Evolutionary conservation across 345 rosid species (phyloP).

Genomic region (Conringia planisiliqua): DNA sequence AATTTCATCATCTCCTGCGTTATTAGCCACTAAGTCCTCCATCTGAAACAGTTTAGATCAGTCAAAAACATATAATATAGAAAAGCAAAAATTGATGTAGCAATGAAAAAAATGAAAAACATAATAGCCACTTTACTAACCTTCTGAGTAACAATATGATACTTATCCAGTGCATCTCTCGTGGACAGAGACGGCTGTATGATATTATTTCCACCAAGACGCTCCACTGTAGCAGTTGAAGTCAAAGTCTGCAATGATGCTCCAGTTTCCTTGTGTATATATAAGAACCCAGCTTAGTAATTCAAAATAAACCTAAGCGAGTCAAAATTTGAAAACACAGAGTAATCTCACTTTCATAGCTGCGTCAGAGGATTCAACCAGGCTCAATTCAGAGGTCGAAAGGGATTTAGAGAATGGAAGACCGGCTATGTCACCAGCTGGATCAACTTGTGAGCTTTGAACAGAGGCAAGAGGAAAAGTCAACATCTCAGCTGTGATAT

Average conservation of each 20-base stretch:
- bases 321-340: not conserved
- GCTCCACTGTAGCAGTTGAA: constrained; percentile 55
- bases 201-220: constrained; percentile 51
- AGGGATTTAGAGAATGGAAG: constrained; percentile 47
- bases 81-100: not conserved
- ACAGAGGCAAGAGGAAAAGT: constrained; percentile 38
- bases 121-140: constrained; percentile 31
- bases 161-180: constrained; percentile 92
- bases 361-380: constrained; percentile 45
- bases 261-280: constrained; percentile 43
- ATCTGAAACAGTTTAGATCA: constrained; percentile 48
- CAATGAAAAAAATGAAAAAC: not conserved
- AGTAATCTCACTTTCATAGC: constrained; percentile 46
- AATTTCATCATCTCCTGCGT: constrained; percentile 72
- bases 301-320: not conserved
- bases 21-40: constrained; percentile 69
- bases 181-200: constrained; percentile 72
- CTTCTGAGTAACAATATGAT: constrained; percentile 80
- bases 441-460: constrained; percentile 49
- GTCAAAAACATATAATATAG: constrained; percentile 20
- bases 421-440: constrained; percentile 45
- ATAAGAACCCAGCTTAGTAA: constrained; percentile 10
- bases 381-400: constrained; percentile 47
- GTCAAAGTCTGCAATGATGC: constrained; percentile 47
- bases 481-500: constrained; percentile 3